phyloP scores from a whole-genome alignment of 306 rosid species.

The Malus sieversii region DNA sequence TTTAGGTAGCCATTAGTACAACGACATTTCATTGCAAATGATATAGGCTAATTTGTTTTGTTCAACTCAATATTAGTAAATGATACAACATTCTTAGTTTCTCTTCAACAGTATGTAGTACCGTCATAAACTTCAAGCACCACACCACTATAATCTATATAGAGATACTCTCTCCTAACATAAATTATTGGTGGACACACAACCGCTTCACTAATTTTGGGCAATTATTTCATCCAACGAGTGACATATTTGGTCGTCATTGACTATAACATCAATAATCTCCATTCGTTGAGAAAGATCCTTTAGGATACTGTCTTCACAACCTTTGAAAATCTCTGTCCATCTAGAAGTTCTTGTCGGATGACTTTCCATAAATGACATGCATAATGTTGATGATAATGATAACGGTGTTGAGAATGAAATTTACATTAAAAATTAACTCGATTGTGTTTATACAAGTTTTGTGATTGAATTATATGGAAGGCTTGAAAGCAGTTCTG shows the following conservation, averaged over 20 bases:
- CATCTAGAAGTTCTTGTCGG: constrained; percentile 5
- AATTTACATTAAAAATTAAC: background rate
- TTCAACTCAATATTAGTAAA: background rate
- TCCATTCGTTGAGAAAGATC: constrained; percentile 35
- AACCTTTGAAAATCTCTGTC: constrained; percentile 8
- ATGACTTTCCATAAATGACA: background rate
- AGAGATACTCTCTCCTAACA: background rate
- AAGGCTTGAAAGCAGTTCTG: too few species aligned
- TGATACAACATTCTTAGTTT: background rate
- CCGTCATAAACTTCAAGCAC: background rate
- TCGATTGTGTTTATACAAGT: too few species aligned
- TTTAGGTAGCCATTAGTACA: background rate
- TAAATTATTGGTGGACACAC: constrained; percentile 9
- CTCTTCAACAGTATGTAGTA: background rate
- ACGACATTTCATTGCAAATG: background rate
- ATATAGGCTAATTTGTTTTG: background rate
- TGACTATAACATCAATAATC: background rate
- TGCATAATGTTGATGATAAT: background rate
- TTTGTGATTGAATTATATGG: too few species aligned
- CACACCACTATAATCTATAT: background rate
- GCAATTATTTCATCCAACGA: constrained; percentile 9
- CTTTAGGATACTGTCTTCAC: constrained; percentile 19
- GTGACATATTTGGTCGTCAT: constrained; percentile 1
- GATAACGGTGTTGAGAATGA: background rate
- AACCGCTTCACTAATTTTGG: constrained; percentile 7